A percentile compares a stretch with the other conserved stretches of the same genome.
Conservation (phyloP, 2,329 filamentous ascomycete genomes). For the Thelonectria discophora region DNA sequence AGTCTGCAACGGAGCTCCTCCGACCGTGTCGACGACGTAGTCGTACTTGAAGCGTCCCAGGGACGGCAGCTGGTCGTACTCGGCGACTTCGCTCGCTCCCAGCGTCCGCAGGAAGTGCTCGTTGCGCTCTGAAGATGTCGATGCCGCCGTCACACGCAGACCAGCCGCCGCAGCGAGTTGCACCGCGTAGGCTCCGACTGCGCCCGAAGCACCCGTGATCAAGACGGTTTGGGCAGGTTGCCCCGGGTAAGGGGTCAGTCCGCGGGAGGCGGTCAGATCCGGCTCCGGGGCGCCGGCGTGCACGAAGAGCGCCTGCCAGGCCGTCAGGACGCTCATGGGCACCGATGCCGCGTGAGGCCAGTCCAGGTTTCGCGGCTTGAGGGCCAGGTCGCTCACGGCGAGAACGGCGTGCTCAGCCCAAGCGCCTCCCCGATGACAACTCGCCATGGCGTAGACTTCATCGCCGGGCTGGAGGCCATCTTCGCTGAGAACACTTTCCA, state of each 20-base stretch:
- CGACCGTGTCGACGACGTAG: constrained; percentile 46
- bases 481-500: constrained; percentile 23
- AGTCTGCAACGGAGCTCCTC: constrained; percentile 39
- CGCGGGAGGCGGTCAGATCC: constrained; percentile 8
- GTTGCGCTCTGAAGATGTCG: constrained; percentile 35
- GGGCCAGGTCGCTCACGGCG: constrained; percentile 40
- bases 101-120: constrained; percentile 27
- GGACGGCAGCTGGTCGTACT: constrained; percentile 23
- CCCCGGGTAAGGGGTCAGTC: background rate
- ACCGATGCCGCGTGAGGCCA: constrained; percentile 47
- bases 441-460: constrained; percentile 43
- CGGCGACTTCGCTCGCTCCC: constrained; percentile 41
- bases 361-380: constrained; percentile 40
- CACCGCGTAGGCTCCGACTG: constrained; percentile 48
- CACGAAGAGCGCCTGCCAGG: constrained; percentile 47
- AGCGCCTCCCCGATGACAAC: constrained; percentile 31
- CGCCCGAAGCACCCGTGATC: constrained; percentile 48
- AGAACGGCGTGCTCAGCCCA: constrained; percentile 40
- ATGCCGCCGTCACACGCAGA: constrained; percentile 43
- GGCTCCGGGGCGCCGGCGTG: constrained; percentile 31
- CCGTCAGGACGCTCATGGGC: constrained; percentile 48
- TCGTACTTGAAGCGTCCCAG: constrained; percentile 37
- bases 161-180: constrained; percentile 46
- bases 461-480: constrained; percentile 41
- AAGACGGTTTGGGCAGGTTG: constrained; percentile 35